Evolutionary conservation across 2,329 filamentous ascomycete genomes (phyloP).

Genomic region (Apiospora marii): DNA sequence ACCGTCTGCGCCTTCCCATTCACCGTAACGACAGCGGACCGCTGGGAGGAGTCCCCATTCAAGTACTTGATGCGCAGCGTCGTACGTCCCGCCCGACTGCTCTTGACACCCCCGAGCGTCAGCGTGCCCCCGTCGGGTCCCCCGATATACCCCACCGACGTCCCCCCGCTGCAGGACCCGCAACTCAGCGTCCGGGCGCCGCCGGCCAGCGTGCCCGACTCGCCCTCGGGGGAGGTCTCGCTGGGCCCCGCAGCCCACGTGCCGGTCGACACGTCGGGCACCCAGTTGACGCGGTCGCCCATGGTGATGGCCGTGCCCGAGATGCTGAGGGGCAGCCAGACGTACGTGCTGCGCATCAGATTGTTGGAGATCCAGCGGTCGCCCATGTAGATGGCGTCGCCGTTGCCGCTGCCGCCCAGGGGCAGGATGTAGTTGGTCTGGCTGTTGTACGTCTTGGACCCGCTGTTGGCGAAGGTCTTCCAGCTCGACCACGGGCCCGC

Average conservation of each 20-base stretch:
- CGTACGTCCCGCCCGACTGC: slow-evolving; percentile 58
- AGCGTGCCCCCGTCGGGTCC: slow-evolving; percentile 54
- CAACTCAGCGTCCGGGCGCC: slow-evolving; percentile 57
- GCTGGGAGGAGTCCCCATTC: slow-evolving; percentile 61
- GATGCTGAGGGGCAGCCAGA: slow-evolving; percentile 69
- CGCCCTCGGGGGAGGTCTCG: slow-evolving; percentile 61
- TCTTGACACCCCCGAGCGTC: slow-evolving; percentile 55
- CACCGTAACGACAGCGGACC: slow-evolving; percentile 62
- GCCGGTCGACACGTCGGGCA: slow-evolving; percentile 52
- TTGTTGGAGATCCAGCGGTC: slow-evolving; percentile 71
- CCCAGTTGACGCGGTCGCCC: slow-evolving; percentile 63
- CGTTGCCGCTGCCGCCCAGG: slow-evolving; percentile 39
- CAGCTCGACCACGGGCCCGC: slow-evolving; percentile 68
- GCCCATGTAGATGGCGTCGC: slow-evolving; percentile 65
- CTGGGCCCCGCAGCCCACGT: slow-evolving; percentile 52
- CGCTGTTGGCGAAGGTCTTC: slow-evolving; percentile 64
- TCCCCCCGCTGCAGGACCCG: slow-evolving; percentile 56
- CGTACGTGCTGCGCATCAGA: slow-evolving; percentile 66
- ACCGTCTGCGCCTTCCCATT: slow-evolving; percentile 60
- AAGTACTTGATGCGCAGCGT: slow-evolving; percentile 44
- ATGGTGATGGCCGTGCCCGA: slow-evolving; percentile 59
- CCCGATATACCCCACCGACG: slow-evolving; percentile 63
- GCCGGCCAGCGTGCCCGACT: slow-evolving; percentile 52
- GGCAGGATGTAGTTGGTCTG: slow-evolving; percentile 68
- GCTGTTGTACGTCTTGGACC: slow-evolving; percentile 63